These are phyloP conservation scores for Rhizodiscina lignyota DNA, from an alignment of 495 filamentous ascomycete genomes.

Conservation along the genomic window DNA sequence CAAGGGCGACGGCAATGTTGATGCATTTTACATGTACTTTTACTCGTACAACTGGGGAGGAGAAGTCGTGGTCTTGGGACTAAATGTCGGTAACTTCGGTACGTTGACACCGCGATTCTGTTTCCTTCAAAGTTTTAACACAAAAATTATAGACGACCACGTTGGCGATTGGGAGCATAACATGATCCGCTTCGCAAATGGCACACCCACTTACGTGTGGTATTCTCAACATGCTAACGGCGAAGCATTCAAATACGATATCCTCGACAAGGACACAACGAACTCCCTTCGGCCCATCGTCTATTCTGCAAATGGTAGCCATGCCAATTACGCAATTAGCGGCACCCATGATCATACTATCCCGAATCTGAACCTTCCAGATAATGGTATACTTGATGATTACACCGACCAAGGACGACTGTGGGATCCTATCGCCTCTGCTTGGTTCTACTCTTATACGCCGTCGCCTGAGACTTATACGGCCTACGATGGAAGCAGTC, in stretches of 20 bases:
- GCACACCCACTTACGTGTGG: conserved; percentile 40
- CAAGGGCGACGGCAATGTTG: conserved; percentile 33
- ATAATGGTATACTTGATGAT: conserved; percentile 40
- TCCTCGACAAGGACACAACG: conserved; percentile 31
- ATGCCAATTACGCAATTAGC: conserved; percentile 15
- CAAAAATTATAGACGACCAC: conserved; percentile 36
- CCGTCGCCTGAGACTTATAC: conserved; percentile 1
- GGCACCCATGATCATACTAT: conserved; percentile 40
- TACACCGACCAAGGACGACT: conserved; percentile 33
- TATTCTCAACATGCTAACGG: conserved; percentile 46
- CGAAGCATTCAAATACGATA: conserved; percentile 43
- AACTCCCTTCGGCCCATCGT: conserved; percentile 2
- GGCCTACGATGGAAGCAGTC: conserved; percentile 9
- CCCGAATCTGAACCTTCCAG: conserved; percentile 44
- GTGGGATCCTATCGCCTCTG: conserved; percentile 12
- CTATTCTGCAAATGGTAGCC: conserved; percentile 12
- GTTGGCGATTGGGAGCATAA: conserved; percentile 55
- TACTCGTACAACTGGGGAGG: conserved; percentile 41
- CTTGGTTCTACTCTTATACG: conserved; percentile 10
- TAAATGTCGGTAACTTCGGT: conserved; percentile 10
- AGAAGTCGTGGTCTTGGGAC: conserved; percentile 17
- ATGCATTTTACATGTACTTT: conserved; percentile 58
- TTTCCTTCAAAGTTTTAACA: not conserved
- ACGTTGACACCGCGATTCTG: too few relatives aligned
- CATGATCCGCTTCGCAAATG: conserved; percentile 49